Conservation (phyloP, 192 early-diverging fungal genomes). For the Jimgerdemannia lactiflua region DNA sequence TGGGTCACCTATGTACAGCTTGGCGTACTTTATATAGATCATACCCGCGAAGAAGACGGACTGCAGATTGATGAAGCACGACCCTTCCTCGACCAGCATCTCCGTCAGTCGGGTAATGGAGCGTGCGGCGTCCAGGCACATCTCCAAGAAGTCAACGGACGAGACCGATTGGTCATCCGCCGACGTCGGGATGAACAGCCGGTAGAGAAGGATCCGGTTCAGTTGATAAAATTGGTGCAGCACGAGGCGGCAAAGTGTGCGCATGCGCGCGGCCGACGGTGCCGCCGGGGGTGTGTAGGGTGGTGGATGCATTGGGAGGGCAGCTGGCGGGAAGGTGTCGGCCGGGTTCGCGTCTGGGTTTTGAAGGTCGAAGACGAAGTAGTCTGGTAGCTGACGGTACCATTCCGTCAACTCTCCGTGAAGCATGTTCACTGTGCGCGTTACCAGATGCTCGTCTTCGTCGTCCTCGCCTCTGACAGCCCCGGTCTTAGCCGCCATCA, state of each 20-base stretch:
- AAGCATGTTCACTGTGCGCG: background rate
- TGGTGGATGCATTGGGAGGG: background rate
- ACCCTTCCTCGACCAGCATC: background rate
- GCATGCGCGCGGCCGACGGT: background rate
- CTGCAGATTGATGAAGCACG: background rate
- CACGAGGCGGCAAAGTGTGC: background rate
- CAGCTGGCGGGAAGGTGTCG: background rate
- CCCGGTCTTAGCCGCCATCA: background rate
- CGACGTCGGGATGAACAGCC: background rate
- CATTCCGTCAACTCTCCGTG: background rate
- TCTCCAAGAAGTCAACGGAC: background rate
- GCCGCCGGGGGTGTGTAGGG: background rate
- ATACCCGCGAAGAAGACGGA: background rate
- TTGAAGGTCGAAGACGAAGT: background rate
- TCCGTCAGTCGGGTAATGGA: background rate
- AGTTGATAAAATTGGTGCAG: background rate
- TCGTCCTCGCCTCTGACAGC: background rate
- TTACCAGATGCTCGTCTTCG: background rate
- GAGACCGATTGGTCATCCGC: conserved; percentile 1
- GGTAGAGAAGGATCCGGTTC: conserved; percentile 2
- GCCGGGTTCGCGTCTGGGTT: background rate
- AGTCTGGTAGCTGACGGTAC: background rate
- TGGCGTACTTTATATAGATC: background rate
- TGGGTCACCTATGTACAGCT: background rate
- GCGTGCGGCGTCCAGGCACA: background rate